Evolutionary conservation across 345 rosid genomes (phyloP), one percentile per base, ranked within the genome.

Genomic region (Eucalyptus marginata): DNA sequence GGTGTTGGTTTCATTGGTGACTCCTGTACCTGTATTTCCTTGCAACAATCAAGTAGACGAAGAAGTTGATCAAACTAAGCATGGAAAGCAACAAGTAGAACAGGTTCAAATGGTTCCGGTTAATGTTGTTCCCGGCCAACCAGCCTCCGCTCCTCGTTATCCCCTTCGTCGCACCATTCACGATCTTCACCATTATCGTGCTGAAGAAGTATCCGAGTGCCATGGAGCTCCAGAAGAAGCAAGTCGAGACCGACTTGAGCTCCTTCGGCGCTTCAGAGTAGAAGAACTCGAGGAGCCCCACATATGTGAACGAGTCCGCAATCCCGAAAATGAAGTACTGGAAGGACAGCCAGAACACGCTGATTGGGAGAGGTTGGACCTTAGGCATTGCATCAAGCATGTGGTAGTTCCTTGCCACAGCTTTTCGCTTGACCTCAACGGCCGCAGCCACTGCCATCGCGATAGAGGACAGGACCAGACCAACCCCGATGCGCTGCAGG

Each of bases 251-350:
- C 0, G 95, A 92, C 43, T 93, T 94, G 4, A 95, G 88, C 31
- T 52, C 91, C 76, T 90, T 90, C 1, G 94, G 97, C 15, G 96
- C 94, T 88, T 95, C 94, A 2, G 96, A 93, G 85, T 94, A 94
- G 92, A 95, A 94, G 54, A 94, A 94, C 80, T 95, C 95, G 14
- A 94, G 94, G 58, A 94, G 90, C 8, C 96, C 95, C 1, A 93
- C 94, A 16, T 90, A 92, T 0, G 95, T 94, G 83, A 95, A 94
- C 94, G 93, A 84, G 90, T 94, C 95, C 2, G 95, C 94, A 31
- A 94, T 90, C 15, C 95, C 97, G 33, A 94, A 94, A 50, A 94
- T 92, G 91, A 93, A 92, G 91, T 86, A 95, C 90, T 95, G 97
- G 87, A 94, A 87, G 4, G 94, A 91, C 43, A 95, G 88, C 95